Evolutionary conservation across 2,329 filamentous ascomycete genomes (phyloP).

Genomic region (Chaetothyriales sp.): DNA sequence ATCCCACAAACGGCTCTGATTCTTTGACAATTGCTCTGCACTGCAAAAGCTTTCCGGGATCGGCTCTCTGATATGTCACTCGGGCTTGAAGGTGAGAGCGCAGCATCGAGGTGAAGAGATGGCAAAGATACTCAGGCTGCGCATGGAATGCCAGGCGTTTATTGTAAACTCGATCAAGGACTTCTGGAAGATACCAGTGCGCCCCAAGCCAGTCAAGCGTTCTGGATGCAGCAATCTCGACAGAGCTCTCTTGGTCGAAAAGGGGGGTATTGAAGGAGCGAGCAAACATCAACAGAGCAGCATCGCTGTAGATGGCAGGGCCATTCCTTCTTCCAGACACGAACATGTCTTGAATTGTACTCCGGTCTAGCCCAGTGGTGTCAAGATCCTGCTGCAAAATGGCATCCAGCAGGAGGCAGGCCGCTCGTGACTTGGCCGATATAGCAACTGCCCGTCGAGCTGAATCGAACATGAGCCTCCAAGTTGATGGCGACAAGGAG

Average conservation of each 20-base stretch:
- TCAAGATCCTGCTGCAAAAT: conserved; percentile 54
- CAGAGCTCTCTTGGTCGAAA: conserved; percentile 48
- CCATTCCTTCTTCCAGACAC: conserved; percentile 67
- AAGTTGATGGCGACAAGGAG: conserved; percentile 23
- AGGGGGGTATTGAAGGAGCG: conserved; percentile 49
- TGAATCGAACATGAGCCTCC: conserved; percentile 63
- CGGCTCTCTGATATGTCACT: not conserved
- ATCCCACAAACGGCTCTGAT: not conserved
- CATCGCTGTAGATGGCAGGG: conserved; percentile 63
- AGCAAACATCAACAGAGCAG: conserved; percentile 58
- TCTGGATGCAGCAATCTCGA: conserved; percentile 52
- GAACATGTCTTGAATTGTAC: conserved; percentile 57
- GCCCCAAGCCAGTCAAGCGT: conserved; percentile 69
- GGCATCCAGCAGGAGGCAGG: conserved; percentile 55
- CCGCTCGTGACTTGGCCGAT: conserved; percentile 56
- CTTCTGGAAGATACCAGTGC: conserved; percentile 62
- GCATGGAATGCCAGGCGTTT: conserved; percentile 49
- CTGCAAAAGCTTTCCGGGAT: not conserved
- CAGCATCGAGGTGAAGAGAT: conserved; percentile 58
- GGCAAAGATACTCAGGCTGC: conserved; percentile 50
- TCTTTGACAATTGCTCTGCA: not conserved
- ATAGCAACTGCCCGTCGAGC: conserved; percentile 56
- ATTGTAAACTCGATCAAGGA: conserved; percentile 50
- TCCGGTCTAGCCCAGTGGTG: conserved; percentile 49
- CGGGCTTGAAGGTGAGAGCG: conserved; percentile 15